These are phyloP conservation scores for Aspergillus baeticus DNA, from an alignment of 495 filamentous ascomycete genomes.

Conservation along the genomic window DNA sequence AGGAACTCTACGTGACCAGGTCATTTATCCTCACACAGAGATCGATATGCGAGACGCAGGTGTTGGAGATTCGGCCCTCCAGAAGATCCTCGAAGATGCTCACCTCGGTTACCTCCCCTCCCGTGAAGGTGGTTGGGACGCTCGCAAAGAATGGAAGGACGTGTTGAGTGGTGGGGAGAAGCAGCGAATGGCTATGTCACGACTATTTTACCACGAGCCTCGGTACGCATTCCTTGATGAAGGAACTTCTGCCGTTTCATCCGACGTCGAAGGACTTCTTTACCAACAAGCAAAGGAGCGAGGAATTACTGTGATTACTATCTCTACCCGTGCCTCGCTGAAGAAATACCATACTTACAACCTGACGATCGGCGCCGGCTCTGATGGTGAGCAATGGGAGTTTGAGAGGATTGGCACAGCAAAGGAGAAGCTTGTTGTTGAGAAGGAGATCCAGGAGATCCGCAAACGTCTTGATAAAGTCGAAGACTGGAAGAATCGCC, in stretches of 20 bases:
- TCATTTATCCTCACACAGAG: conserved; percentile 95
- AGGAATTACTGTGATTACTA: conserved; percentile 92
- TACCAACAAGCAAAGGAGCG: conserved; percentile 90
- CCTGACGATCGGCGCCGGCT: conserved; percentile 74
- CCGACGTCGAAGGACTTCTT: conserved; percentile 90
- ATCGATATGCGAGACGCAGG: conserved; percentile 86
- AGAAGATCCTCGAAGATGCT: conserved; percentile 75
- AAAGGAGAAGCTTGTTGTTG: conserved; percentile 84
- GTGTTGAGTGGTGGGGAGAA: conserved; percentile 97
- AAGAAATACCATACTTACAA: conserved; percentile 95
- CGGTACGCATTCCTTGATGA: conserved; percentile 93
- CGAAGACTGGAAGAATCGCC: conserved; percentile 76
- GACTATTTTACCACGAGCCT: conserved; percentile 92
- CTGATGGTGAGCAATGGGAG: conserved; percentile 69
- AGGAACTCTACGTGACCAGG: conserved; percentile 94
- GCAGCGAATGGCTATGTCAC: conserved; percentile 87
- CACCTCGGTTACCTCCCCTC: conserved; percentile 84
- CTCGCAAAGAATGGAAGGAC: conserved; percentile 97
- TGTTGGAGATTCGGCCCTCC: conserved; percentile 70
- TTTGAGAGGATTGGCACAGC: conserved; percentile 91
- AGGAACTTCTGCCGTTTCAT: conserved; percentile 88
- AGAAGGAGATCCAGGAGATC: conserved; percentile 83
- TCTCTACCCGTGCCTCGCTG: conserved; percentile 86
- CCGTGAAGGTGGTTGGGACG: conserved; percentile 95
- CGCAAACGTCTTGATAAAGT: conserved; percentile 76